These are phyloP conservation scores for Amanita fuliginea DNA, from an alignment of 768 basidiomycete species.

Conservation along the genomic window DNA sequence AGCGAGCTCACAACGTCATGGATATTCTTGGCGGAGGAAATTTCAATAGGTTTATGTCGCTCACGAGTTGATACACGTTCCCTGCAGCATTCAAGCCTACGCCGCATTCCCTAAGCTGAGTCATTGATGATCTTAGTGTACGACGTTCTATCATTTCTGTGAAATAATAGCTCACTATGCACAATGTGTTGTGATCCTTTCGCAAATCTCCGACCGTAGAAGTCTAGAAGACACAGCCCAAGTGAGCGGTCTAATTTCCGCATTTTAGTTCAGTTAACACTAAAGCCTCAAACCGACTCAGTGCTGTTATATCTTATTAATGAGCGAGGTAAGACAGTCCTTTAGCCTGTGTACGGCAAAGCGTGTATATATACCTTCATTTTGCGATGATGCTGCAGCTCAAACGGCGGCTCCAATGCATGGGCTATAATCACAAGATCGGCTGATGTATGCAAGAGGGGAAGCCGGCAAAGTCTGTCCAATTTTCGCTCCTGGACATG, in stretches of 20 bases:
- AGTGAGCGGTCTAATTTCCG: not conserved
- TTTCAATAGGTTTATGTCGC: too few relatives aligned
- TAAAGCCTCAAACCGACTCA: not conserved
- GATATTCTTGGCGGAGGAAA: too few relatives aligned
- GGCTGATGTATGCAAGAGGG: not conserved
- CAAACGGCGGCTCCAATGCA: not conserved
- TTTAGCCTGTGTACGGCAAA: not conserved
- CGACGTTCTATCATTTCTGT: not conserved
- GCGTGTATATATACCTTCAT: too few relatives aligned
- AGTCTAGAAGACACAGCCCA: not conserved
- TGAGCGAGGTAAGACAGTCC: not conserved
- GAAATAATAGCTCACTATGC: not conserved
- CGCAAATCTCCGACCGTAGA: not conserved
- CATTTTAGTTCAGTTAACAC: not conserved
- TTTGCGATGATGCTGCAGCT: not conserved
- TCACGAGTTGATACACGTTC: not conserved
- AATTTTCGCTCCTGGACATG: not conserved
- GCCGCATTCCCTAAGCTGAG: not conserved
- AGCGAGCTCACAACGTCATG: too few relatives aligned
- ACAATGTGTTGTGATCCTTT: not conserved
- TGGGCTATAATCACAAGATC: not conserved
- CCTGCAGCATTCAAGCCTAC: not conserved
- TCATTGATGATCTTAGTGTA: not conserved
- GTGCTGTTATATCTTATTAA: not conserved
- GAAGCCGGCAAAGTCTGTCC: not conserved